These are phyloP conservation scores for Lotmaria passim DNA, from an alignment of 208 protist species.

Conservation along the genomic window DNA sequence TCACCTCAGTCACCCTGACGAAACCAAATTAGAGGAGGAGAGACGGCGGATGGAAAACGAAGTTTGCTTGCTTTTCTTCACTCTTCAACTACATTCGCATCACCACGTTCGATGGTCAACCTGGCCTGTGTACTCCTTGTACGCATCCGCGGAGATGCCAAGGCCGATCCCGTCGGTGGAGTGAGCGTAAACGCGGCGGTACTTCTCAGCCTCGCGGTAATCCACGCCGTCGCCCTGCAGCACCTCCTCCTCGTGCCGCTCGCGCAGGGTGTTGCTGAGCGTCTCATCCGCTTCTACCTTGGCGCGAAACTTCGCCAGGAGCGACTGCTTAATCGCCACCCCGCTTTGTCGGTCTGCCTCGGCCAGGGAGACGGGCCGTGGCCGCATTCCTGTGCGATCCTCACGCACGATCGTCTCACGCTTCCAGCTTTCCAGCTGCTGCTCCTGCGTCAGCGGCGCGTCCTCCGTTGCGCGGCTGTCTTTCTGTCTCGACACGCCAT, in stretches of 20 bases:
- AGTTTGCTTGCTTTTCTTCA: too few species aligned
- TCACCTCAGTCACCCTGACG: too few species aligned
- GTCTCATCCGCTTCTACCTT: constrained; percentile 46
- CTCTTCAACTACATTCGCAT: neutral
- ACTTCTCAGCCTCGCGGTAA: constrained; percentile 62
- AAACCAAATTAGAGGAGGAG: too few species aligned
- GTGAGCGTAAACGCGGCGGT: constrained; percentile 44
- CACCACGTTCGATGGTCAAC: constrained; percentile 49
- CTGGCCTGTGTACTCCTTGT: constrained; percentile 57
- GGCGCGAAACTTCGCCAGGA: constrained; percentile 60
- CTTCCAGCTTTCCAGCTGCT: constrained; percentile 50
- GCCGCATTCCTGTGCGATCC: constrained; percentile 50
- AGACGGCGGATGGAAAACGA: too few species aligned
- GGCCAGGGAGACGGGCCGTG: constrained; percentile 39
- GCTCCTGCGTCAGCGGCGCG: constrained; percentile 20
- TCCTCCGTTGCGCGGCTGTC: neutral
- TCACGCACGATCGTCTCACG: constrained; percentile 48
- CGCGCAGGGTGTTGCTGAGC: constrained; percentile 40
- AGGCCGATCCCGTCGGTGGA: constrained; percentile 77
- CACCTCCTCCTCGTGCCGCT: constrained; percentile 37
- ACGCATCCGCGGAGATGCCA: constrained; percentile 75
- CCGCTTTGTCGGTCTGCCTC: constrained; percentile 55
- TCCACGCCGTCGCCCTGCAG: constrained; percentile 56
- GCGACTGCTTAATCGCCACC: constrained; percentile 45
- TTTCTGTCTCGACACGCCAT: neutral